Evolutionary conservation across 768 basidiomycete genomes (phyloP), one percentile per base, ranked within the genome.

Genomic region (Lentinula sp.): DNA sequence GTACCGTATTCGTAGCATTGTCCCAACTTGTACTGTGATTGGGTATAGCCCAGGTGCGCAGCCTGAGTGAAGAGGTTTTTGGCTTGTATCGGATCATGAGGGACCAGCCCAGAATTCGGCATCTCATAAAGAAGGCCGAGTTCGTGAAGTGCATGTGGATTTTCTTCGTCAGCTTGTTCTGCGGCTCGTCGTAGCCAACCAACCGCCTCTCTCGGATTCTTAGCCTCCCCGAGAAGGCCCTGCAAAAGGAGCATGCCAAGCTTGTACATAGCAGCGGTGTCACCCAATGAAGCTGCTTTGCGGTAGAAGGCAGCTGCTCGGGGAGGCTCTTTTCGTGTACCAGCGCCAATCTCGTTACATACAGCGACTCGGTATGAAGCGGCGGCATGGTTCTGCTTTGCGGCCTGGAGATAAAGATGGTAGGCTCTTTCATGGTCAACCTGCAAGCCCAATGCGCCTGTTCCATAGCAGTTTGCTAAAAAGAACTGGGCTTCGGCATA

Each of bases 241-340:
- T 91, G 84, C 21, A 98, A 80, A 34, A 97, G 81, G 64, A 98
- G 91, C 89, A 97, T 95, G n/a, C 95, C 95, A n/a, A 99, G 85
- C 73, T 98, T 98, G 78, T 97, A 98, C 97, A 98, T 99, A 3
- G 95, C 97, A 31, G 96, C 87, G 0, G 96, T 98, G 71, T 98
- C 97, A 18, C 95, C 95, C 39, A 98, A 77, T 1, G 94, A 94
- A 8, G 95, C 95, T 4, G 97, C 93, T 73, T 98, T 98, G 62
- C 95, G 87, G 75, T 98, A 98, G 70, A 99, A 98, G 4, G 94
- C 88, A 31, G 94, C 88, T 7, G 97, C 97, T 49, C 97, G 84
- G 21, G 86, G 80, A 0, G 87, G 87, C 68, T 98, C 96, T 66
- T 87, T 83, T 66, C 89, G 84, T 1, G 97, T 99, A 34, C 97